A percentile compares a stretch with the other conserved stretches of the same genome.
phyloP scores from a whole-genome alignment of 2,329 filamentous ascomycete species.

The Epichloe hybrida region DNA sequence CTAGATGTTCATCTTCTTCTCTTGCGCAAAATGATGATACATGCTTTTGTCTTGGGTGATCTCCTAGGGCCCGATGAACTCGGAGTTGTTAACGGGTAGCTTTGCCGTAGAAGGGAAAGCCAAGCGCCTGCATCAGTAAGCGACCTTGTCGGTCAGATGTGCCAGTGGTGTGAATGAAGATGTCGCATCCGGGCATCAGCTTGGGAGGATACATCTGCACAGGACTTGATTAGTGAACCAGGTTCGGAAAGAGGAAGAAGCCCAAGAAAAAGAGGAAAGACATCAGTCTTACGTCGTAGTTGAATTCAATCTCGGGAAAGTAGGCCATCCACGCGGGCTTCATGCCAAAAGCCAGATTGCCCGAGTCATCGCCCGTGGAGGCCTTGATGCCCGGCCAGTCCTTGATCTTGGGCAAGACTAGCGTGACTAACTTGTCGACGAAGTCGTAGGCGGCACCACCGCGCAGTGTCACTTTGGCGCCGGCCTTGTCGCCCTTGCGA shows the following conservation, averaged over 20 bases:
- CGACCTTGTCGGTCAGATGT: conserved; percentile 75
- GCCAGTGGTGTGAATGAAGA: conserved; percentile 74
- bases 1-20: neutral
- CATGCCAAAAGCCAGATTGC: conserved; percentile 78
- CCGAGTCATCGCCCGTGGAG: conserved; percentile 67
- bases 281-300: conserved; percentile 63
- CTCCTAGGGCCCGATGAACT: neutral
- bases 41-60: neutral
- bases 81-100: conserved; percentile 24
- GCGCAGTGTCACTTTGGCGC: conserved; percentile 63
- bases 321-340: conserved; percentile 59
- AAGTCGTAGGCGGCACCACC: conserved; percentile 83
- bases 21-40: neutral
- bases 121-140: conserved; percentile 42
- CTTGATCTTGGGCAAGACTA: conserved; percentile 91
- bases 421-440: conserved; percentile 74
- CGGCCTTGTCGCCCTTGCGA: conserved; percentile 54
- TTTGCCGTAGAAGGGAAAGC: conserved; percentile 66
- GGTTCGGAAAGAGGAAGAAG: neutral
- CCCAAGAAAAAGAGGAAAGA: conserved; percentile 10
- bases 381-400: conserved; percentile 66
- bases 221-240: neutral
- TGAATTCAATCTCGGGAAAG: conserved; percentile 90
- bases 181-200: conserved; percentile 76
- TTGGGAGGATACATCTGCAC: conserved; percentile 43